A percentile compares a stretch with the other conserved stretches of the same genome.
Evolutionary conservation across 176 grass and related monocot genomes (phyloP).

Genomic region (Triticum monococcum): DNA sequence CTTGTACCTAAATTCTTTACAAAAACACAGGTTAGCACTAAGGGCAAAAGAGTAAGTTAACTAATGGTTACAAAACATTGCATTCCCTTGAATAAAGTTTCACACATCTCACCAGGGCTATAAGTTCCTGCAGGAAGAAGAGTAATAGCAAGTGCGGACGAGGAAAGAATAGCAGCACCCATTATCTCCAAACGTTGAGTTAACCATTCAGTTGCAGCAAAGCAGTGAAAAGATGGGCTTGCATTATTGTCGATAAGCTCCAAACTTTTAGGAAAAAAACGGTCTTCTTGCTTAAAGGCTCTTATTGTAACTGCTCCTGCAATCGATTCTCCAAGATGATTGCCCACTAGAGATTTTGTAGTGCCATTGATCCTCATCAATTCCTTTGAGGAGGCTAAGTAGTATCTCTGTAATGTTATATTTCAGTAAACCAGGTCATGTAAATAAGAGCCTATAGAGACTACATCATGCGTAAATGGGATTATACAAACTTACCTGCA

Average conservation of each 20-base stretch:
- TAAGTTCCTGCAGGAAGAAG: slow-evolving; percentile 60
- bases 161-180: slow-evolving; percentile 51
- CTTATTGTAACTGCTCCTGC: slow-evolving; percentile 57
- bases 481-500: slow-evolving; percentile 22
- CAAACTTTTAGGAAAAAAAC: slow-evolving; percentile 57
- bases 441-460: not conserved
- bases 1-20: not conserved
- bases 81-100: not conserved
- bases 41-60: not conserved
- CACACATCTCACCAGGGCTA: slow-evolving; percentile 30
- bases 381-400: slow-evolving; percentile 56
- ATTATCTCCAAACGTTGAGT: slow-evolving; percentile 62
- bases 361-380: slow-evolving; percentile 74
- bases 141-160: slow-evolving; percentile 51
- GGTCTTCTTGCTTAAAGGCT: slow-evolving; percentile 58
- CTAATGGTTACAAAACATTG: not conserved
- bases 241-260: slow-evolving; percentile 59
- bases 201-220: slow-evolving; percentile 71
- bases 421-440: not conserved
- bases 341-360: slow-evolving; percentile 61
- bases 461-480: not conserved
- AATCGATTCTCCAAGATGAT: slow-evolving; percentile 65
- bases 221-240: slow-evolving; percentile 54
- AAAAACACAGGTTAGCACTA: not conserved
- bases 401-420: not conserved